Evolutionary conservation across 331 rosid species (phyloP).

Genomic region (Erythrophleum ivorense): DNA sequence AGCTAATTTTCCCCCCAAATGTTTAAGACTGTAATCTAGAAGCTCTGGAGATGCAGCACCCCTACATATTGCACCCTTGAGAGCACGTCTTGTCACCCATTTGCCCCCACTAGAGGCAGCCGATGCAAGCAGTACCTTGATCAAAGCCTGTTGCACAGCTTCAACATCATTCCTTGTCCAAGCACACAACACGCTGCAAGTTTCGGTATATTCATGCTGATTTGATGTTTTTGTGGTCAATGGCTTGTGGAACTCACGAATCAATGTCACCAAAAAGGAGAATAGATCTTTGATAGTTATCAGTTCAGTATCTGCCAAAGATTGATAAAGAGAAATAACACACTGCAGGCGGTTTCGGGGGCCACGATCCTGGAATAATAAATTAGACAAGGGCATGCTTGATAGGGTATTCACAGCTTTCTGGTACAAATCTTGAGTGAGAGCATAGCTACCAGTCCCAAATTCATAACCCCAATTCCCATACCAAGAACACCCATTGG

Average conservation of each 20-base stretch:
- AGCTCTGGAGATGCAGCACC: conserved; percentile 62
- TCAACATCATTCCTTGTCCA: conserved; percentile 69
- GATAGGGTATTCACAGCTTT: conserved; percentile 62
- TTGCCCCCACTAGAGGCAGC: conserved; percentile 35
- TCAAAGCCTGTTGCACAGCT: conserved; percentile 56
- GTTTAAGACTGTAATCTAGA: conserved; percentile 65
- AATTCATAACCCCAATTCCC: conserved; percentile 82
- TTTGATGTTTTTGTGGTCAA: conserved; percentile 2
- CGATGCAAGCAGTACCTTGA: conserved; percentile 61
- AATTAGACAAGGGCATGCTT: conserved; percentile 51
- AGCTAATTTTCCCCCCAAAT: conserved; percentile 58
- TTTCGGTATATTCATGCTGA: conserved; percentile 17
- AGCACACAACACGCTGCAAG: conserved; percentile 44
- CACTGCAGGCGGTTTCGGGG: conserved; percentile 53
- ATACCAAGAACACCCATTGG: conserved; percentile 67
- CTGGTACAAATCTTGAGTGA: conserved; percentile 63
- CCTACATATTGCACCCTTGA: conserved; percentile 60
- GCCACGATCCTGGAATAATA: conserved; percentile 55
- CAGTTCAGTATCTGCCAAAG: conserved; percentile 54
- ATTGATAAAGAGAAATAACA: conserved; percentile 65
- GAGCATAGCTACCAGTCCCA: conserved; percentile 77
- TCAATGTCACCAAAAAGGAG: conserved; percentile 50
- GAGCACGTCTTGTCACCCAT: conserved; percentile 62
- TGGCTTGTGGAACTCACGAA: conserved; percentile 39
- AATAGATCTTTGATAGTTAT: conserved; percentile 65